Evolutionary conservation across 345 rosid genomes (phyloP).

Genomic region (Hibiscus tridactylites): DNA sequence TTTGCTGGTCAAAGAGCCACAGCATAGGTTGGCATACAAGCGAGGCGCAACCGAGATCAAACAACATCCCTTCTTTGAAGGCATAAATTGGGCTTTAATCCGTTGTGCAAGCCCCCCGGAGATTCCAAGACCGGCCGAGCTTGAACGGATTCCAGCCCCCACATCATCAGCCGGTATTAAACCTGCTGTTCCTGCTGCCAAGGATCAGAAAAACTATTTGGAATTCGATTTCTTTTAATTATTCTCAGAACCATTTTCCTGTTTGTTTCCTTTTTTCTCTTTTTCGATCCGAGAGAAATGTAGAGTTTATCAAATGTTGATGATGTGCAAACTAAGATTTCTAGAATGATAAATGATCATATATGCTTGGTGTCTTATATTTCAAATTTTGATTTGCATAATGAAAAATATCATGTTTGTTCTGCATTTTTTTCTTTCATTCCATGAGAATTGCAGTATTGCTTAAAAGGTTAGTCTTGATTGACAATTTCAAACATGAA

Average conservation of each 20-base stretch:
- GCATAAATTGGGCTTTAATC: constrained; percentile 77
- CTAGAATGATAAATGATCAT: constrained; percentile 4
- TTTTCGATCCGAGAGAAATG: background rate
- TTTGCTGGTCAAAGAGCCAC: constrained; percentile 76
- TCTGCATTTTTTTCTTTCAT: background rate
- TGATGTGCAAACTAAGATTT: constrained; percentile 9
- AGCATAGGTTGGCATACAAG: constrained; percentile 60
- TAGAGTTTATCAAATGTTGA: constrained; percentile 8
- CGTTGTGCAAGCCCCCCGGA: constrained; percentile 81
- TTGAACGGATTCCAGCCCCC: constrained; percentile 33
- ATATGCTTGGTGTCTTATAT: background rate
- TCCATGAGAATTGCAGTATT: background rate
- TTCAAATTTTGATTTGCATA: background rate
- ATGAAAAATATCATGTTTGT: constrained; percentile 6
- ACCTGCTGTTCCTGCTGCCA: constrained; percentile 20
- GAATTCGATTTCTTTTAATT: constrained; percentile 72
- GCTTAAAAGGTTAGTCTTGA: background rate
- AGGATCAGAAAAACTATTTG: constrained; percentile 47
- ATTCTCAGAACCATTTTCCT: constrained; percentile 1
- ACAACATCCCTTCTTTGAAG: constrained; percentile 81
- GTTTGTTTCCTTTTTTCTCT: background rate
- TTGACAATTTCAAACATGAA: too few relatives aligned
- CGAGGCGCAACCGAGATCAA: constrained; percentile 82
- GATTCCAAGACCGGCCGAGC: constrained; percentile 61
- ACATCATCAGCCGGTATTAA: constrained; percentile 40